Base-by-base conservation (phyloP, 1,284 basidiomycete genomes). In the Apiotrichum montevideense region DNA sequence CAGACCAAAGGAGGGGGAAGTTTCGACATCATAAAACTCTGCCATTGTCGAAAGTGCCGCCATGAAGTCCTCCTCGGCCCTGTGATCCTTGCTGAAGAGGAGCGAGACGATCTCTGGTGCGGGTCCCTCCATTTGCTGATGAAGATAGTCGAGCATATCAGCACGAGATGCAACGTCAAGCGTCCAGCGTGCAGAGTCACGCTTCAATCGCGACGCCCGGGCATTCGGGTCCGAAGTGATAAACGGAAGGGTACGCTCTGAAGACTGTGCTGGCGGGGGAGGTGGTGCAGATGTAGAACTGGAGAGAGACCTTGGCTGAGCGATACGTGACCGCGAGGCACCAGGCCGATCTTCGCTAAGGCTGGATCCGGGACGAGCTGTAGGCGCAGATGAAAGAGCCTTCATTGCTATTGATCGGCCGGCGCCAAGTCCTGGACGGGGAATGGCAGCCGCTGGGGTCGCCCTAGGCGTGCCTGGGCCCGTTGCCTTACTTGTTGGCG, bases 31-130 rank as follows among this genome's bases (percentile, higher is more conserved):
- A 78, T 87, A 91, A 71, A 92, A 86, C 35, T 94, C 87, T 61
- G 85, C 81, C 46, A 95, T 80, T 51, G 81, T 80, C 1, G 82
- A 80, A 52, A 98, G 78, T 0, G 88, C 96, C 32, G 82, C 80
- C 57, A 97, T 83, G 67, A 88, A 87, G 71, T 98, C 96, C 68
- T 93, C 94, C 64, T 98, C 87, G 2, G 93, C 90, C 64, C 88
- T 90, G 74, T 98, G 95, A 70, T 97, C 95, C 63, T 89, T 90
- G 71, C 93, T 96, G 79, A 98, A 99, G 46, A 98, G 80, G 40
- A 85, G 83, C 5, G 82, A 77, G n/a, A 88, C 74, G 3, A 98
- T 77, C 6, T 91, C 87, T 57, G 86, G 85, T 11, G 84, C 81
- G 67, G 89, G 83, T 1, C 85, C 81, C 65, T 96, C 92, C 88